Percentiles rank a stretch among this genome's conserved stretches.
Conservation (phyloP, 345 rosid species). For the Trapa bicornis region DNA sequence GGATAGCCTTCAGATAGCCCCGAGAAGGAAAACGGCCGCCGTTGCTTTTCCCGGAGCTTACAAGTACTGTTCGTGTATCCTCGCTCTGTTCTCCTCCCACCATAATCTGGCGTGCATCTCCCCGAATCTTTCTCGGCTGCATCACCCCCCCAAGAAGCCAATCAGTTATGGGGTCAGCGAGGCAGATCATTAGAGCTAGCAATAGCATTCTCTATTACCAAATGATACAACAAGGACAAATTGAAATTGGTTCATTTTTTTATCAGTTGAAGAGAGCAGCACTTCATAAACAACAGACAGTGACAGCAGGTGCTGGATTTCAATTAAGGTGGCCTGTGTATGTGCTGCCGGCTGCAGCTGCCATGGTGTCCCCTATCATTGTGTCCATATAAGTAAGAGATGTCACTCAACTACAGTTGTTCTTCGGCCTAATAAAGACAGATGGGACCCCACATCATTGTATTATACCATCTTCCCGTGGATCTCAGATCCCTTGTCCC, state of each 20-base stretch:
- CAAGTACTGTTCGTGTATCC: conserved; percentile 89
- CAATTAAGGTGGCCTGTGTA: neutral
- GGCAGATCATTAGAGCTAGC: too few species aligned
- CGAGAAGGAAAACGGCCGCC: neutral
- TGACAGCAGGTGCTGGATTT: neutral
- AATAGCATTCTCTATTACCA: too few species aligned
- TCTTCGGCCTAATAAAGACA: neutral
- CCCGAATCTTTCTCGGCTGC: conserved; percentile 91
- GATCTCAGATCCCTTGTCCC: neutral
- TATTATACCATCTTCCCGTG: neutral
- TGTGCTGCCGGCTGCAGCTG: neutral
- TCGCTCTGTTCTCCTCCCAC: conserved; percentile 98
- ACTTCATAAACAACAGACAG: too few species aligned
- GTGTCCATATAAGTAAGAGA: neutral
- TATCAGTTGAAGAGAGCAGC: too few species aligned
- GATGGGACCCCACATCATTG: neutral
- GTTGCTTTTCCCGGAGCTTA: conserved; percentile 5
- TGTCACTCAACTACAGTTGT: neutral
- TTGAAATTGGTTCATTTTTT: too few species aligned
- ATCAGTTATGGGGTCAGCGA: too few species aligned
- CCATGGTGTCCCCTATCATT: neutral
- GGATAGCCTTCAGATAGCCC: neutral
- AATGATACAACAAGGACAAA: too few species aligned
- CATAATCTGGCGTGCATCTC: conserved; percentile 93
- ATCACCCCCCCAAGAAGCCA: neutral